Percentiles rank a stretch among this genome's conserved stretches.
Evolutionary conservation across 495 filamentous ascomycete species (phyloP).

Genomic region (Pyrenula aspistea): DNA sequence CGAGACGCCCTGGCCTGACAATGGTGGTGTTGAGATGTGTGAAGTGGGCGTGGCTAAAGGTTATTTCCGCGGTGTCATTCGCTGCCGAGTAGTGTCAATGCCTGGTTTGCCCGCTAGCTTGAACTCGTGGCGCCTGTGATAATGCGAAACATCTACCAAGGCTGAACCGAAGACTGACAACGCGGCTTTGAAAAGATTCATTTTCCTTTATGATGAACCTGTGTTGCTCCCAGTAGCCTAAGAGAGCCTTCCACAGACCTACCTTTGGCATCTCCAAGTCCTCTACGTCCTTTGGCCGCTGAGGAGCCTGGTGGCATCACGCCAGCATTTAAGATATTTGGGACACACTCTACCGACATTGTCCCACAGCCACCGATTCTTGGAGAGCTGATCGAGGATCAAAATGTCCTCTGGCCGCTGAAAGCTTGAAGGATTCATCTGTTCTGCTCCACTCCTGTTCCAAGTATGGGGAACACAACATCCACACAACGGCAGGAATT

Average conservation of each 20-base stretch:
- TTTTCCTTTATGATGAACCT: too few relatives aligned
- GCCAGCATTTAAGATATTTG: not conserved
- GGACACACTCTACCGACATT: not conserved
- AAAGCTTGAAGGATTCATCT: too few relatives aligned
- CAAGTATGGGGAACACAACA: conserved; percentile 12
- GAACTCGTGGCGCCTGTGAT: not conserved
- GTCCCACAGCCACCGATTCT: not conserved
- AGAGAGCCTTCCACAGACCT: not conserved
- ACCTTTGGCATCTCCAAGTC: conserved; percentile 4
- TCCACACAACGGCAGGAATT: conserved; percentile 9
- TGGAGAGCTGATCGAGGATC: too few relatives aligned
- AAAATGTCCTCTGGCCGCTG: too few relatives aligned
- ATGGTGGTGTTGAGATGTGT: not conserved
- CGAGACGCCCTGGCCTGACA: not conserved
- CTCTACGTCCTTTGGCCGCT: not conserved
- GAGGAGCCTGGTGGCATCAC: not conserved
- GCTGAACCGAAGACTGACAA: not conserved
- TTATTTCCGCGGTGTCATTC: not conserved
- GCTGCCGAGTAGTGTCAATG: not conserved
- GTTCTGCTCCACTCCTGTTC: too few relatives aligned
- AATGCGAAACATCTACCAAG: not conserved
- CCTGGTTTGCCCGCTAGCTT: not conserved
- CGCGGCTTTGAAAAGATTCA: too few relatives aligned
- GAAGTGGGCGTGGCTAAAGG: not conserved
- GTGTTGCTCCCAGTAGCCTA: too few relatives aligned